Evolutionary conservation across 1,139 yeast species (phyloP).

Genomic region (Suhomyces panamericanus): DNA sequence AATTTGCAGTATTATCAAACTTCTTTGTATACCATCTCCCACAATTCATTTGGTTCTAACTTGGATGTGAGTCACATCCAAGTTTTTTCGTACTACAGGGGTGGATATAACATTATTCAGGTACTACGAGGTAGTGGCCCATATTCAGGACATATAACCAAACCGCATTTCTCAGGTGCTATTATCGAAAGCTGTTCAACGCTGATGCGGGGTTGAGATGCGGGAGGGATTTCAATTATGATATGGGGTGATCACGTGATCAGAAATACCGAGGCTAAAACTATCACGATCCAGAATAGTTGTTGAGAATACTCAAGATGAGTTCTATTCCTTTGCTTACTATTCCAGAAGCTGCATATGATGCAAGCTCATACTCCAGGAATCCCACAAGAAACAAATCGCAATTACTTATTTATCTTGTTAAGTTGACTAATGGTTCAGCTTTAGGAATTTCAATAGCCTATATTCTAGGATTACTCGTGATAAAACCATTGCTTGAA

Average conservation of each 20-base stretch:
- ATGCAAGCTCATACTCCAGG: constrained; percentile 27
- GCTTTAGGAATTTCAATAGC: constrained; percentile 32
- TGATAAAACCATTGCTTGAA: constrained; percentile 40
- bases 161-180: too few relatives aligned
- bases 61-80: too few relatives aligned
- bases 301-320: not conserved
- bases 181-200: too few relatives aligned
- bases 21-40: not conserved
- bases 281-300: too few relatives aligned
- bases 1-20: not conserved
- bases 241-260: not conserved
- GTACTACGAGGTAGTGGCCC: too few relatives aligned
- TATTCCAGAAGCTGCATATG: constrained; percentile 47
- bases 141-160: too few relatives aligned
- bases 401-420: constrained; percentile 28
- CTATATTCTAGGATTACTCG: constrained; percentile 36
- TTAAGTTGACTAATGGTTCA: constrained; percentile 39
- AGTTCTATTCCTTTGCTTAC: constrained; percentile 35
- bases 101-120: too few relatives aligned
- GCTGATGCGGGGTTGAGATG: too few relatives aligned
- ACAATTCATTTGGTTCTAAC: too few relatives aligned
- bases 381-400: constrained; percentile 22
- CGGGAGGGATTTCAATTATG: too few relatives aligned
- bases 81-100: not conserved
- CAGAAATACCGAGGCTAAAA: constrained; percentile 1